Percentiles rank a stretch among this genome's conserved stretches.
Conservation (phyloP, 2,329 filamentous ascomycete genomes). For the Colletotrichum gloeosporioides region DNA sequence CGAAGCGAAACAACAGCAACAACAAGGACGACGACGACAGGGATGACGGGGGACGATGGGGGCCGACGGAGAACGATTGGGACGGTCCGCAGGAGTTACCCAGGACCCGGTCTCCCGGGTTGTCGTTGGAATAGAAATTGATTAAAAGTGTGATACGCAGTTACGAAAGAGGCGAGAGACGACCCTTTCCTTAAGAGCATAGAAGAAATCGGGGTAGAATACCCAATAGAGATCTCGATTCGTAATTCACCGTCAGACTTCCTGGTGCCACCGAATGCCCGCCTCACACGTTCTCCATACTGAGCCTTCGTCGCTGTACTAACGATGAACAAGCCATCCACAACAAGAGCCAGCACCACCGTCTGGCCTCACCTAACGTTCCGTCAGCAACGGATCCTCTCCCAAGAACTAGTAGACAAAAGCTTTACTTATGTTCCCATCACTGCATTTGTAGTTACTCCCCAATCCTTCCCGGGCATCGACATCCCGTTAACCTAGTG, state of each 20-base stretch:
- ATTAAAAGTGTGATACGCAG: background rate
- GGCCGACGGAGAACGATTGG: background rate
- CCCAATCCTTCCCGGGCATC: no score
- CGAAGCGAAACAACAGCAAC: background rate
- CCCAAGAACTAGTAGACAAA: background rate
- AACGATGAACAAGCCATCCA: background rate
- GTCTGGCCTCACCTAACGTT: accelerated
- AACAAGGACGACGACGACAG: background rate
- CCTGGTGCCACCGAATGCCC: background rate
- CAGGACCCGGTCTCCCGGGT: background rate
- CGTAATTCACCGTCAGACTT: background rate
- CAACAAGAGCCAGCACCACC: background rate
- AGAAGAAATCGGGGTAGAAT: constrained; percentile 16
- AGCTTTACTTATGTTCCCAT: no score
- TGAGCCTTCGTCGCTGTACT: background rate
- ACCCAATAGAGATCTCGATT: constrained; percentile 22
- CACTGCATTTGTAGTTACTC: no score
- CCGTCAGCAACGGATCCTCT: background rate
- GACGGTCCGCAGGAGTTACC: background rate
- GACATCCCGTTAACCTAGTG: no score
- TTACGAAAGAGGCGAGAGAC: background rate
- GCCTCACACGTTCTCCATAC: accelerated
- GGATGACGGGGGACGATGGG: background rate
- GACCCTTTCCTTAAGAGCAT: background rate
- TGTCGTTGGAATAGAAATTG: constrained; percentile 2